Evolutionary conservation across 1,139 yeast species (phyloP).

Genomic region (Ashbya aceris): DNA sequence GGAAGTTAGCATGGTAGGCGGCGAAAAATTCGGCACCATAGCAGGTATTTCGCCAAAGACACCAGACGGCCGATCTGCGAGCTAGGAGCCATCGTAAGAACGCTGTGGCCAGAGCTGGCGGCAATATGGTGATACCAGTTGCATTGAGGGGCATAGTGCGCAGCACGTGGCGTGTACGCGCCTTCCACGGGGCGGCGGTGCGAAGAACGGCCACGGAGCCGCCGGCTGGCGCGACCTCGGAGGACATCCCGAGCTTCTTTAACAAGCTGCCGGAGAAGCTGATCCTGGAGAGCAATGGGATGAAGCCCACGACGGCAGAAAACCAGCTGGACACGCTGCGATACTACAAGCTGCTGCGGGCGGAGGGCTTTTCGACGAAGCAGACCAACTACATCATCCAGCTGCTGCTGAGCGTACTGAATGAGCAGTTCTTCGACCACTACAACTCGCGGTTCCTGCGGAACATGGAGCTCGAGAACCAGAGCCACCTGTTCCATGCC

Average conservation of each 20-base stretch:
- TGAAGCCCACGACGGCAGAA: conserved; percentile 25
- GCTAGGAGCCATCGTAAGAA: too few relatives aligned
- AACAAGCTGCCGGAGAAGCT: conserved; percentile 25
- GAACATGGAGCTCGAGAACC: conserved; percentile 69
- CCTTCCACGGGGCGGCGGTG: too few relatives aligned
- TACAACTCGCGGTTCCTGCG: conserved; percentile 55
- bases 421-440: conserved; percentile 44
- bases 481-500: conserved; percentile 79
- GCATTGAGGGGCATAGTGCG: too few relatives aligned
- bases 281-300: conserved; percentile 22
- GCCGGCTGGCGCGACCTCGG: neutral
- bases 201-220: too few relatives aligned
- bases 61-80: too few relatives aligned
- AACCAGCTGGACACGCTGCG: conserved; percentile 28
- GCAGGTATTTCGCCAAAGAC: too few relatives aligned
- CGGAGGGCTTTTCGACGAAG: conserved; percentile 39
- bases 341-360: conserved; percentile 20
- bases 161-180: too few relatives aligned
- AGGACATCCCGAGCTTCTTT: conserved; percentile 13
- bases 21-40: too few relatives aligned
- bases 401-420: conserved; percentile 42
- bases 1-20: too few relatives aligned
- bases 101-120: too few relatives aligned
- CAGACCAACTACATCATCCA: conserved; percentile 49
- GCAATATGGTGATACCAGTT: too few relatives aligned